Evolutionary conservation across 495 filamentous ascomycete genomes (phyloP).

Genomic region (Jackrogersella minutella): DNA sequence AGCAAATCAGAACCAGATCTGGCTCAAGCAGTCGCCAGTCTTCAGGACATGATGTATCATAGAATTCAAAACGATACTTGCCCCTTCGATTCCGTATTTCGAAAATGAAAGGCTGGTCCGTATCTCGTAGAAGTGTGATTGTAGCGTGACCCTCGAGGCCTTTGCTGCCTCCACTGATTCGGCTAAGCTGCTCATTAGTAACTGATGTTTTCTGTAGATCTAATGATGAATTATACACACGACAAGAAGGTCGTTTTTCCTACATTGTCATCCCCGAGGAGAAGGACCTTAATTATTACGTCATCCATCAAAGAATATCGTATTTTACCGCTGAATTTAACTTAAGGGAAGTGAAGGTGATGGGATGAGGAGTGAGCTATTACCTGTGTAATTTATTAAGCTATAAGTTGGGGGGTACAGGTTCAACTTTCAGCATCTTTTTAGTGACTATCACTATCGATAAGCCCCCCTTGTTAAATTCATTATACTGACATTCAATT

Average conservation of each 20-base stretch:
- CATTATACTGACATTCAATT: conserved; percentile 11
- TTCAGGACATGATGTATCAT: conserved; percentile 78
- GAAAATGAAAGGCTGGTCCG: conserved; percentile 85
- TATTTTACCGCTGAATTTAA: no score
- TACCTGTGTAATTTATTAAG: neutral
- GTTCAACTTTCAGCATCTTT: conserved; percentile 9
- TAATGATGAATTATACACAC: conserved; percentile 62
- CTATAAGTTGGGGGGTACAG: neutral
- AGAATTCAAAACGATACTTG: conserved; percentile 77
- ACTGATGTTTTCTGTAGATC: neutral
- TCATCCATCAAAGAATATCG: conserved; percentile 48
- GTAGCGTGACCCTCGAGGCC: conserved; percentile 46
- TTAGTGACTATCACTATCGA: conserved; percentile 28
- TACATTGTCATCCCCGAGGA: conserved; percentile 80
- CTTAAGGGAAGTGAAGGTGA: no score
- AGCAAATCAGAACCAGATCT: conserved; percentile 80
- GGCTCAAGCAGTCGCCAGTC: conserved; percentile 78
- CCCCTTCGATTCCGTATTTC: conserved; percentile 68
- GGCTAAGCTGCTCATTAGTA: conserved; percentile 44
- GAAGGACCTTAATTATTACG: conserved; percentile 69
- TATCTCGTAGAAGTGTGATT: conserved; percentile 71
- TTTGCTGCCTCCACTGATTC: conserved; percentile 56
- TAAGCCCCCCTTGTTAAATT: conserved; percentile 13
- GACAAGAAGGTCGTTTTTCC: conserved; percentile 91
- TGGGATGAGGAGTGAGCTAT: neutral